Conservation (phyloP, 2,329 filamentous ascomycete genomes). For the Ophiobolus disseminans region DNA sequence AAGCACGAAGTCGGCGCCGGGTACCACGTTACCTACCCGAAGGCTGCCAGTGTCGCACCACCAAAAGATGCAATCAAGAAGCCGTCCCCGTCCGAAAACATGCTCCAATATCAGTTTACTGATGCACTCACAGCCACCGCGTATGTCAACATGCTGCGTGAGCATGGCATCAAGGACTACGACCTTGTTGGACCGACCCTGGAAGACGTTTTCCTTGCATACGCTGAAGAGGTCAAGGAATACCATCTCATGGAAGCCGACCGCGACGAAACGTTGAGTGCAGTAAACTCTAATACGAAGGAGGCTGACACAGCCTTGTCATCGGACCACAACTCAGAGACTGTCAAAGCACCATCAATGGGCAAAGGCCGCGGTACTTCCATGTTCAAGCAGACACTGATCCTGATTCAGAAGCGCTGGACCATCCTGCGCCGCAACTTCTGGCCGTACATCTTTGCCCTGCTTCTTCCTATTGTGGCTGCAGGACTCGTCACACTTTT, state of each 20-base stretch:
- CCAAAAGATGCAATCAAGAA: constrained; percentile 54
- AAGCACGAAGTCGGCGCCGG: constrained; percentile 84
- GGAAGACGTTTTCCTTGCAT: constrained; percentile 87
- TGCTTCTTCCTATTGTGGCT: constrained; percentile 79
- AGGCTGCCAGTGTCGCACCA: constrained; percentile 55
- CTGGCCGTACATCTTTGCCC: constrained; percentile 75
- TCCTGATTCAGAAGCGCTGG: constrained; percentile 79
- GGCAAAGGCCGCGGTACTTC: constrained; percentile 73
- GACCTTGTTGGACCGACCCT: constrained; percentile 88
- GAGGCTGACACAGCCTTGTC: constrained; percentile 28
- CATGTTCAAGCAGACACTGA: constrained; percentile 72
- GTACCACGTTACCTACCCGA: constrained; percentile 69
- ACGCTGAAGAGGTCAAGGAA: constrained; percentile 78
- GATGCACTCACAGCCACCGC: constrained; percentile 73
- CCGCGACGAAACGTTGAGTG: constrained; percentile 23
- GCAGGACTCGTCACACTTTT: constrained; percentile 82
- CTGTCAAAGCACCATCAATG: constrained; percentile 53
- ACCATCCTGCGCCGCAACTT: constrained; percentile 81
- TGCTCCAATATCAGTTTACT: constrained; percentile 74
- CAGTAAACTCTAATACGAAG: constrained; percentile 24
- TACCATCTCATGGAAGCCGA: constrained; percentile 51
- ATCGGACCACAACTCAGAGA: constrained; percentile 39
- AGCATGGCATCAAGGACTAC: constrained; percentile 73
- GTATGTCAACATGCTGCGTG: constrained; percentile 74
- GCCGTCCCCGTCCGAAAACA: constrained; percentile 62